Evolutionary conservation across 2,329 filamentous ascomycete genomes (phyloP).

Genomic region (Colletotrichum magnum): DNA sequence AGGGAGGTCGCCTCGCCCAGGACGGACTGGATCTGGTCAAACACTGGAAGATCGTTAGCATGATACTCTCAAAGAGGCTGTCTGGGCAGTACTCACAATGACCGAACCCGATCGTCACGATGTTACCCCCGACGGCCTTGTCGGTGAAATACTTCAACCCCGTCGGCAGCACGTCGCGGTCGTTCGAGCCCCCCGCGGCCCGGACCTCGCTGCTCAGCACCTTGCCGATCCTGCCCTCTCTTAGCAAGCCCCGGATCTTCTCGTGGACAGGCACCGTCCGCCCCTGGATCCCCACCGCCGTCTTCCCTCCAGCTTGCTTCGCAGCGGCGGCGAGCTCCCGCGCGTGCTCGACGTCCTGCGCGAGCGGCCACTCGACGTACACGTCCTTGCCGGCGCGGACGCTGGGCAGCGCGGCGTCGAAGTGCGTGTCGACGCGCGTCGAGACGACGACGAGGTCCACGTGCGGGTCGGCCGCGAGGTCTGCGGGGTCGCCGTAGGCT

Average conservation of each 20-base stretch:
- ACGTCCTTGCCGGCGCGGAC: conserved; percentile 66
- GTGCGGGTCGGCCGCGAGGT: conserved; percentile 62
- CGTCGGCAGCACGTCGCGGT: conserved; percentile 50
- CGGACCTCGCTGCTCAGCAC: conserved; percentile 65
- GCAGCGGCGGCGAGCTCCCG: conserved; percentile 53
- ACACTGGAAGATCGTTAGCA: not conserved
- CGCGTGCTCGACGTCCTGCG: conserved; percentile 57
- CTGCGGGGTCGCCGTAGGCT: conserved; percentile 64
- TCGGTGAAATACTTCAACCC: conserved; percentile 64
- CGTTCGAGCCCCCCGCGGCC: conserved; percentile 49
- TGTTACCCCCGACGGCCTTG: conserved; percentile 61
- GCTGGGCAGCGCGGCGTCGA: conserved; percentile 59
- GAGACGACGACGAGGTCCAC: conserved; percentile 69
- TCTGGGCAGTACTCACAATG: conserved; percentile 45
- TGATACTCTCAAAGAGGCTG: accelerated
- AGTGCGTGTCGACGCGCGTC: conserved; percentile 69
- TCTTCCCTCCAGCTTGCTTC: conserved; percentile 38
- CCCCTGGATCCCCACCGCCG: conserved; percentile 67
- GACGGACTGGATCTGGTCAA: conserved; percentile 25
- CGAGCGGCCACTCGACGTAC: conserved; percentile 73
- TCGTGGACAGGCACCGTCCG: conserved; percentile 58
- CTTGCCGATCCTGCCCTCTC: conserved; percentile 62
- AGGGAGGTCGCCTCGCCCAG: conserved; percentile 22
- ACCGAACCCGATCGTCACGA: conserved; percentile 57
- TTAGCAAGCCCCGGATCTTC: conserved; percentile 61